Conservation (phyloP, 1,284 basidiomycete genomes). For the Moesziomyces parantarcticus region DNA sequence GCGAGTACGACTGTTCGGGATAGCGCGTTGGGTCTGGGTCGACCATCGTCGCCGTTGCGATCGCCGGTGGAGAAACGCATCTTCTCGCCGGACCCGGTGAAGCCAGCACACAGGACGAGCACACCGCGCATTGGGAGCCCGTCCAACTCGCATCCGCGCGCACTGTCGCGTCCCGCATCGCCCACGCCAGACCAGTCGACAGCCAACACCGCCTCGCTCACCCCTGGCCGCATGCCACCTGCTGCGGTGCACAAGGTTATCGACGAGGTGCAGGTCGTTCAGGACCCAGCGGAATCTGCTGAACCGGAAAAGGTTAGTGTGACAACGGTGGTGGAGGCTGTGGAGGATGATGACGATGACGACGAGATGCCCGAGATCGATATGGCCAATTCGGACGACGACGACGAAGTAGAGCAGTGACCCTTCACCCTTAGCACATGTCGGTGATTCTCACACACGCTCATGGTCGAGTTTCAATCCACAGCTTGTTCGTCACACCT, state of each 20-base stretch:
- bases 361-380: constrained; percentile 55
- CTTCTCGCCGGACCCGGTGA: constrained; percentile 45
- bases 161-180: constrained; percentile 20
- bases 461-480: no score
- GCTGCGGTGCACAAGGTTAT: not conserved
- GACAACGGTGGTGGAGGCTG: constrained; percentile 1
- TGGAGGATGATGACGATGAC: constrained; percentile 42
- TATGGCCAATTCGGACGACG: constrained; percentile 47
- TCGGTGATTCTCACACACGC: no score
- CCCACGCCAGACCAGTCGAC: constrained; percentile 16
- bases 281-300: not conserved
- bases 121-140: constrained; percentile 47
- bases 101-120: constrained; percentile 24
- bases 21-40: constrained; percentile 14
- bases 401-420: constrained; percentile 8
- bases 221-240: constrained; percentile 1
- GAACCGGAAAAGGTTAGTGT: not conserved
- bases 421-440: not conserved
- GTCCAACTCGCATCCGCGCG: constrained; percentile 4
- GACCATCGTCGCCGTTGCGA: constrained; percentile 18
- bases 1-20: not conserved
- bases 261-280: constrained; percentile 4
- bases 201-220: constrained; percentile 3
- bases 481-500: no score
- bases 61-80: constrained; percentile 23